Base-by-base conservation (phyloP, 768 basidiomycete species). In the Cystofilobasidium ferigula region DNA sequence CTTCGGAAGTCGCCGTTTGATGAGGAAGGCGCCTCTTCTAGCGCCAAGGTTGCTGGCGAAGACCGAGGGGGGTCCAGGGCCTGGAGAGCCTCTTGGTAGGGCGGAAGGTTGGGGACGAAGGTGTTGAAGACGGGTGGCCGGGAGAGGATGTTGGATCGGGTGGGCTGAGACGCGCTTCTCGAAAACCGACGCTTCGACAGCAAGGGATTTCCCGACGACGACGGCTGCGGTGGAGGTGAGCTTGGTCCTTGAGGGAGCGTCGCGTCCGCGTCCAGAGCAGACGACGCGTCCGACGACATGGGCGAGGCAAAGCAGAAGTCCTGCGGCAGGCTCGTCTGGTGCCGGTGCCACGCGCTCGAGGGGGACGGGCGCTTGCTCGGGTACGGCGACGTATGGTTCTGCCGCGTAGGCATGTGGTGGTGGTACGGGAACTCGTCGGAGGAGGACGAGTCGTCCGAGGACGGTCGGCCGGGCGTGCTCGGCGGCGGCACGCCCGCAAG, bases 341-440 rank as follows among this genome's bases (percentile, higher is more conserved):
- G 51, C 3, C 51, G 51, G 18, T 54, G 51, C 30, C 28, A 54
- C 28, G 14, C 18, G 51, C 51, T 32, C 13, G 30, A 54, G 2
- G 51, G 51, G 13, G 51, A 54, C 5, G 28, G 13, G 6, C 20
- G 26, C 13, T 28, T 28, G 51, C 51, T 32, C 5, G 51, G 51
- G 20, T 54, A 54, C 4, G 26, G 51, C 14, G 51, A 54, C 8
- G 51, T 54, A 18, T 54, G 30, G 34, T 30, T 28, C 8, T 42
- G 36, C 3, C 30, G 36, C 16, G 18, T 24, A 24, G 35, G 38
- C 30, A 36, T 22, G 43, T 5, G 4, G 61, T 26, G 30, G 9
- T 51, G 35, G 26, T 38, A 42, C 7, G 58, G 42, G n/a, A 59
- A 59, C 58, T 18, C n/a, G 58, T 59, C 58, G 1, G 35, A 40